These are phyloP conservation scores for Somion occarium DNA, from an alignment of 1,284 basidiomycete species.

Conservation along the genomic window DNA sequence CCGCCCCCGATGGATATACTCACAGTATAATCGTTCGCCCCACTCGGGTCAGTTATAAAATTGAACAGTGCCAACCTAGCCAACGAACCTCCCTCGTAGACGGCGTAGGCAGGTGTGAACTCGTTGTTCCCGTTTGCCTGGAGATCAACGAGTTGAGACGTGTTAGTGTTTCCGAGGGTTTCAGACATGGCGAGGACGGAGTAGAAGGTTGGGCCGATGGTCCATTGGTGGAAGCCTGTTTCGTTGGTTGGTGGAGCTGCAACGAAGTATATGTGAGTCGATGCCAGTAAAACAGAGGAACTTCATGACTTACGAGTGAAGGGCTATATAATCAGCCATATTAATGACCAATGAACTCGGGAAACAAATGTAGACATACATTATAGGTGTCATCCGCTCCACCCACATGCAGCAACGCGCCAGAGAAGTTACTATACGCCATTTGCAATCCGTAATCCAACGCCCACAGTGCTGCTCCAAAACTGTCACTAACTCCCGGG, in stretches of 20 bases:
- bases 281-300: not conserved
- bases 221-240: constrained; percentile 30
- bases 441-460: constrained; percentile 46
- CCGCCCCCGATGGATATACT: constrained; percentile 27
- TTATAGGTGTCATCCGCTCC: constrained; percentile 37
- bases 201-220: constrained; percentile 33
- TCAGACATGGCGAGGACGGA: constrained; percentile 31
- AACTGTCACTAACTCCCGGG: constrained; percentile 48
- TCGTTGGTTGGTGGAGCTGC: constrained; percentile 34
- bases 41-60: constrained; percentile 30
- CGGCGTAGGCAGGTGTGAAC: constrained; percentile 27
- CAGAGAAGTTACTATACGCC: constrained; percentile 33
- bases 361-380: constrained; percentile 11
- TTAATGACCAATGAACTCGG: not conserved
- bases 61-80: constrained; percentile 30
- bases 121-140: constrained; percentile 19
- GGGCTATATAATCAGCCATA: constrained; percentile 27
- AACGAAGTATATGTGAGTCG: not conserved
- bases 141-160: constrained; percentile 27
- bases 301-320: constrained; percentile 16
- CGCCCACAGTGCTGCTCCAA: constrained; percentile 68
- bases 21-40: constrained; percentile 27
- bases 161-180: constrained; percentile 27
- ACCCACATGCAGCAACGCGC: constrained; percentile 35
- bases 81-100: constrained; percentile 28